Evolutionary conservation across 495 filamentous ascomycete genomes (phyloP).

Genomic region (Lasiosphaeriaceae sp.): DNA sequence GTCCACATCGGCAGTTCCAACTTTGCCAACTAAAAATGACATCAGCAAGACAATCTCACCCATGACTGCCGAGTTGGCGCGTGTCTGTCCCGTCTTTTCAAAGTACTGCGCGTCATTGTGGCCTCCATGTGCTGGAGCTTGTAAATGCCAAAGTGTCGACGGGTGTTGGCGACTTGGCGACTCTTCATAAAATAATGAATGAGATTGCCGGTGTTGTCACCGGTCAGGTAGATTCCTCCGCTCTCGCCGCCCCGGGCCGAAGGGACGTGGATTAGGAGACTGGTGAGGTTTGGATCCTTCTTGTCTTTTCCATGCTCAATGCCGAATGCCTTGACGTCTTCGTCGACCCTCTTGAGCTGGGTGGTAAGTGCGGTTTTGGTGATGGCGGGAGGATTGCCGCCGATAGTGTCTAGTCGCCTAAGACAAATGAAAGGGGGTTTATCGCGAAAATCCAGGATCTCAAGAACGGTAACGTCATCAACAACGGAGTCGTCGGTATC

Average conservation of each 20-base stretch:
- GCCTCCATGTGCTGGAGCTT: not conserved
- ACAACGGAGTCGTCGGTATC: too few species aligned
- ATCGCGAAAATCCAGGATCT: not conserved
- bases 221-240: not conserved
- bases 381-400: not conserved
- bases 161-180: not conserved
- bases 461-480: too few species aligned
- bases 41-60: not conserved
- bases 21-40: not conserved
- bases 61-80: not conserved
- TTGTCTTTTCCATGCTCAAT: not conserved
- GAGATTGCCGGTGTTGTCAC: not conserved
- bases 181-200: not conserved
- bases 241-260: not conserved
- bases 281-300: not conserved
- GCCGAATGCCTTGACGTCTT: not conserved
- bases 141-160: not conserved
- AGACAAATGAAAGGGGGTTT: not conserved
- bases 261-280: not conserved
- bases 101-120: not conserved
- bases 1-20: not conserved
- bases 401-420: not conserved
- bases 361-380: not conserved
- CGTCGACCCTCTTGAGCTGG: not conserved
- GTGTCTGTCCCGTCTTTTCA: not conserved